These are phyloP conservation scores for Teratosphaeriaceae sp. DNA, from an alignment of 2,329 filamentous ascomycete species.

Conservation along the genomic window DNA sequence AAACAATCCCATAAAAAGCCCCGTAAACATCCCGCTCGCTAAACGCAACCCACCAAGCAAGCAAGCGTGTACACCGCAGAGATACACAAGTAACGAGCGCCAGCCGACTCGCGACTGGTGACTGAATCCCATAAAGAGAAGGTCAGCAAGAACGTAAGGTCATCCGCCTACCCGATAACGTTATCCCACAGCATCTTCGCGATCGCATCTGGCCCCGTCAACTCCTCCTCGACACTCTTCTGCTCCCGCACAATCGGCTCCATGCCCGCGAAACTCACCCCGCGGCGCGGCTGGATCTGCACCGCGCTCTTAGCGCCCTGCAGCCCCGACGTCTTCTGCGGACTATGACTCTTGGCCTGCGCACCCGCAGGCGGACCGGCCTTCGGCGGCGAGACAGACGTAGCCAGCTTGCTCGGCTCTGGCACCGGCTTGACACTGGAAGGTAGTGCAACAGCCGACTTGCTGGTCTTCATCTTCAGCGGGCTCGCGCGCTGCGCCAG, in stretches of 20 bases:
- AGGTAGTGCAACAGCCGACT: slow-evolving; percentile 14
- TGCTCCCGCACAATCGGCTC: slow-evolving; percentile 15
- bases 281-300: slow-evolving; percentile 10
- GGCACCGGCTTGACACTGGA: not conserved
- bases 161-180: not conserved
- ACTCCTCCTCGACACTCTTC: slow-evolving; percentile 9
- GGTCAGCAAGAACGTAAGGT: not conserved
- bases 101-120: too few species aligned
- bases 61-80: too few species aligned
- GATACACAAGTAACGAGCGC: too few species aligned
- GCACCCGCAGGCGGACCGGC: not conserved
- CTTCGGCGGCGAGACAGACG: slow-evolving; percentile 8
- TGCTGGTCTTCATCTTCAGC: slow-evolving; percentile 12
- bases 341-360: slow-evolving; percentile 7
- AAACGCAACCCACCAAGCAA: too few species aligned
- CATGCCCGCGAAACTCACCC: slow-evolving; percentile 22
- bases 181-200: slow-evolving; percentile 21
- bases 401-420: slow-evolving; percentile 9
- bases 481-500: slow-evolving; percentile 1
- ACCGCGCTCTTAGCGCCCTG: slow-evolving; percentile 8
- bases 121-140: too few species aligned
- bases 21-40: too few species aligned
- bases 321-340: slow-evolving; percentile 6
- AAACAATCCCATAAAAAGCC: too few species aligned
- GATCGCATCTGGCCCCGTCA: slow-evolving; percentile 16